Conservation (phyloP, 2,329 filamentous ascomycete genomes). For the Aspergillus ustus region DNA sequence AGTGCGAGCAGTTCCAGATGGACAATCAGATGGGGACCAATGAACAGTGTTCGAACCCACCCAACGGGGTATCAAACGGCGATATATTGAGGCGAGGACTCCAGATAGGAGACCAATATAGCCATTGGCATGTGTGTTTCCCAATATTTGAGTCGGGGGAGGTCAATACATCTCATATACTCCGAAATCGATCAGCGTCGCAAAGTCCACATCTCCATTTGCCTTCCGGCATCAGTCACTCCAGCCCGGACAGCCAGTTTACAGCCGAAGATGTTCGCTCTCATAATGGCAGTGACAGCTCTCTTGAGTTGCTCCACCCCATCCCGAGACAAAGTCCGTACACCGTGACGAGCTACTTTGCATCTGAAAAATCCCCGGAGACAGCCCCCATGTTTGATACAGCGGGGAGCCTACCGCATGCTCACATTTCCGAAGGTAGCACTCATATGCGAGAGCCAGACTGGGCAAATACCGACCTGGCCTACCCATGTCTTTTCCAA, state of each 20-base stretch:
- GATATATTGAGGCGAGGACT: not conserved
- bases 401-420: slow-evolving; percentile 3
- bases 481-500: slow-evolving; percentile 2
- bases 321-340: slow-evolving; percentile 11
- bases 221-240: not conserved
- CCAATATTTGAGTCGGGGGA: slow-evolving; percentile 7
- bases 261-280: not conserved
- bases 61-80: slow-evolving; percentile 14
- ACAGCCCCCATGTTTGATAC: slow-evolving; percentile 11
- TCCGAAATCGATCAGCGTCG: slow-evolving; percentile 11
- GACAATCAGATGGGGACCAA: slow-evolving; percentile 8
- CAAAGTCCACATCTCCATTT: slow-evolving; percentile 4
- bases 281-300: not conserved
- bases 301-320: slow-evolving; percentile 20
- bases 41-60: slow-evolving; percentile 2
- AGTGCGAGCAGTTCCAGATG: slow-evolving; percentile 11
- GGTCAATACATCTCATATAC: slow-evolving; percentile 1
- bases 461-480: slow-evolving; percentile 10
- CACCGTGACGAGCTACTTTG: slow-evolving; percentile 16
- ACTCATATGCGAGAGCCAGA: slow-evolving; percentile 9
- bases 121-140: slow-evolving; percentile 14
- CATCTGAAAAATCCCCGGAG: slow-evolving; percentile 18
- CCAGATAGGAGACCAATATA: slow-evolving; percentile 9
- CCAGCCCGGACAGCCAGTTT: slow-evolving; percentile 1
- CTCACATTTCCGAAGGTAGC: not conserved